Evolutionary conservation across 768 basidiomycete species (phyloP), one percentile per base, ranked within the genome.

Genomic region (Russula lepida): DNA sequence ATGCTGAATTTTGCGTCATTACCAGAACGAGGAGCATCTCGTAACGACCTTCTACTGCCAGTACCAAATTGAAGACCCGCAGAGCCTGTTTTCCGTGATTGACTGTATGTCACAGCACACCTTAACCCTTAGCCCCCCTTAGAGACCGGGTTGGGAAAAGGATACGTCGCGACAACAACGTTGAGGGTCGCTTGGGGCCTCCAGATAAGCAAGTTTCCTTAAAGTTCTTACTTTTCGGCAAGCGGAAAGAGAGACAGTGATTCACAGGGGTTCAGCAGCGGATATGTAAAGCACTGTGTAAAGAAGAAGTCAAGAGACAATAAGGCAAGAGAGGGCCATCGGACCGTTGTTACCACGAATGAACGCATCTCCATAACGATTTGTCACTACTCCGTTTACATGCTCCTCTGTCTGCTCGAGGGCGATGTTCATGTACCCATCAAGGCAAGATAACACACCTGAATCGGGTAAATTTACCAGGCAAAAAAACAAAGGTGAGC

Each of bases 341-440:
- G 32, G 27, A 90, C 93, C 92, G 73, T 95, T 95, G 73, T 95
- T 95, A 35, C 93, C 93, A 49, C 92, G 78, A 63, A 99, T 90
- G 74, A 98, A 99, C 27, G 94, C 88, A 73, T 99, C 95, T 2
- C 95, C 94, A 68, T 95, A 98, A 62, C 79, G 81, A 70, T 95
- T 95, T 35, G 90, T 95, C 51, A 89, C 80, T n/a, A 74, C 68
- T 4, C 94, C 94, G 64, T 89, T 86, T 11, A 95, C 91, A 72
- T 94, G 85, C 74, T 98, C 97, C 74, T 95, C 93, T 3, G 95
- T 97, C 72, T 97, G 91, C 74, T 99, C 97, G 37, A 98, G 75
- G 15, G 93, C 97, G 53, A 98, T 95, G 75, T 98, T 98, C 97
- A 99, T 98, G 74, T 97, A 98, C 0, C 95, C 95, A 73, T 98